Percentiles rank a stretch among this genome's conserved stretches.
Evolutionary conservation across 116 monocot genomes (phyloP).

Genomic region (Posidonia oceanica): DNA sequence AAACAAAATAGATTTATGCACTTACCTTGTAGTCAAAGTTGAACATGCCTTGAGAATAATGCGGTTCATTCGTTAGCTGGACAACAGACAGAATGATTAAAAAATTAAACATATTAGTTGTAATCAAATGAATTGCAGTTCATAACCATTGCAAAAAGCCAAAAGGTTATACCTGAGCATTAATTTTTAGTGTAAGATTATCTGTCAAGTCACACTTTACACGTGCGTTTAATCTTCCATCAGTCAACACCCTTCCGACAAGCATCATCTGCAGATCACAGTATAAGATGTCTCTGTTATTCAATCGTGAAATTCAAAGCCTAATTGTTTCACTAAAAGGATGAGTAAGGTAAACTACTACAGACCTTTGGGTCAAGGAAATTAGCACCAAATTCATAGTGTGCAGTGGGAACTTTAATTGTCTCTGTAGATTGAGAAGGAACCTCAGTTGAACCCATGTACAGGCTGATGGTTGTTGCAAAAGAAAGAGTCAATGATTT

Average conservation of each 20-base stretch:
- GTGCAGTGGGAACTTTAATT: conserved; percentile 75
- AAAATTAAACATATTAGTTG: background rate
- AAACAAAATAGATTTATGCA: too few relatives aligned
- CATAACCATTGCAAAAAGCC: background rate
- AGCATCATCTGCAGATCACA: conserved; percentile 65
- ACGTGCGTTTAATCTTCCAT: conserved; percentile 88
- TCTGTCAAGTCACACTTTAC: conserved; percentile 93
- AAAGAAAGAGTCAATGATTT: background rate
- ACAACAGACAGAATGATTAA: background rate
- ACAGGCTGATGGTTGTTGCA: conserved; percentile 46
- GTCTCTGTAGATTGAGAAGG: conserved; percentile 66
- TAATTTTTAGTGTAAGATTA: conserved; percentile 73
- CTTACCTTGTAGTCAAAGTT: conserved; percentile 97
- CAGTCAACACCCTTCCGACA: conserved; percentile 83
- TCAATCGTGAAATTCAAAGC: background rate
- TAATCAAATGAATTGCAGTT: background rate
- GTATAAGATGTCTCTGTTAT: background rate
- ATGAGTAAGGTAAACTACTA: background rate
- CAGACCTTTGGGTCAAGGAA: conserved; percentile 84
- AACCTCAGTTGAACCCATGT: conserved; percentile 89
- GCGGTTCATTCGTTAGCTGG: conserved; percentile 92
- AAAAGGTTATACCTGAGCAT: conserved; percentile 60
- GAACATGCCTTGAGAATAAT: conserved; percentile 96
- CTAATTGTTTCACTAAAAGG: background rate
- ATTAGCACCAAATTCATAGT: conserved; percentile 98